Evolutionary conservation across 2,329 filamentous ascomycete species (phyloP), one percentile per base, ranked within the genome.

Genomic region (Aureobasidium namibiae): DNA sequence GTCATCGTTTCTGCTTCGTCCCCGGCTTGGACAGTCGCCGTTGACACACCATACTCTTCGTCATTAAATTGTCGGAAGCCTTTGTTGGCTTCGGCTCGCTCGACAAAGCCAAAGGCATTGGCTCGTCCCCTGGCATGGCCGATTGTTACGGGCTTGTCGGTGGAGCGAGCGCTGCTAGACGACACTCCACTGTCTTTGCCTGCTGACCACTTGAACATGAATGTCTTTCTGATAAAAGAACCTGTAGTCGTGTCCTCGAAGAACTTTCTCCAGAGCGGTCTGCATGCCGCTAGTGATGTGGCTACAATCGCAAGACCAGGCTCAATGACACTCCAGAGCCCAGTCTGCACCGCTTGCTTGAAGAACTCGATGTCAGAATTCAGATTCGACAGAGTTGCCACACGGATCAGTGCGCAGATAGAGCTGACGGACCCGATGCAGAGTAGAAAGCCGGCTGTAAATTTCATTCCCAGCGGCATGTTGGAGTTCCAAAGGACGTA

Each of bases 381-480:
- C 11, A 67, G 58, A 16, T 60, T 60, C 26, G 60, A 41, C 8
- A 69, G 63, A 38, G 64, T 66, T 2, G 48, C 29, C 18, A 68
- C 62, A 16, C 66, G 63, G 10, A 68, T 58, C 29, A 68, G 29
- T 18, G 64, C 64, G 21, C 65, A 62, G 11, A 66, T 61, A 41
- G 65, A 66, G 13, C 65, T 67, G 23, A 62, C 60, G 42, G 62
- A 63, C 21, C 72, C 76, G 16, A 78, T 65, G 4, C 69, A 66
- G 48, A 78, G 68, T 42, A 78, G 66, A 2, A 73, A 60, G 21
- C 69, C 66, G 1, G 76, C 73, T 1, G 73, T 74, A 21, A 74
- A 48, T 61, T 77, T 78, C 44, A 74, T 71, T 7, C 68, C 67
- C n/a, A 62, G 61, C 33, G 73, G 73, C 67, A 78, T 73, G 46